Evolutionary conservation across 2,329 filamentous ascomycete genomes (phyloP).

Genomic region (Aciculosporium take): DNA sequence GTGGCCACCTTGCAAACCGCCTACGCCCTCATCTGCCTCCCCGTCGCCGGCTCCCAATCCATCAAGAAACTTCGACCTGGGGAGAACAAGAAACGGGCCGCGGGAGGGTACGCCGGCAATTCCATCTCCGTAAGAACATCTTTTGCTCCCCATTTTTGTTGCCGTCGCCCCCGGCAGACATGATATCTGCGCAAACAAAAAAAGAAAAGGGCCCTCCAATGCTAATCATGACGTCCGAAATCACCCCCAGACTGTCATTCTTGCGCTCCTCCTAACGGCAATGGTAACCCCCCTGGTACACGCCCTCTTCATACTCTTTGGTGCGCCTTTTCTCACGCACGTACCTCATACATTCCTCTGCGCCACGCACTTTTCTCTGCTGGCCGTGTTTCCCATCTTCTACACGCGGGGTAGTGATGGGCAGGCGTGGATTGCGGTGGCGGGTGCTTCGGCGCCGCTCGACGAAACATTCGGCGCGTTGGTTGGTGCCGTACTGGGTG

Average conservation of each 20-base stretch:
- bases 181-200: neutral
- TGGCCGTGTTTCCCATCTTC: slow-evolving; percentile 66
- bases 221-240: neutral
- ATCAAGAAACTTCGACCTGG: slow-evolving; percentile 37
- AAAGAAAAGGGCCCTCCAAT: neutral
- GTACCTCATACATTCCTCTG: slow-evolving; percentile 63
- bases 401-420: slow-evolving; percentile 73
- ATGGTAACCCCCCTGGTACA: slow-evolving; percentile 53
- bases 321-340: slow-evolving; percentile 78
- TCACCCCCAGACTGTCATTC: slow-evolving; percentile 25
- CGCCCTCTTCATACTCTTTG: slow-evolving; percentile 67
- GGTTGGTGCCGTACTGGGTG: slow-evolving; percentile 64
- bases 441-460: slow-evolving; percentile 52
- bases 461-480: slow-evolving; percentile 77
- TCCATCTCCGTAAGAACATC: neutral
- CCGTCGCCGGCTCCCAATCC: slow-evolving; percentile 37
- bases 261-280: slow-evolving; percentile 45
- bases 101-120: neutral
- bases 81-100: slow-evolving; percentile 34
- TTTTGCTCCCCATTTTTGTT: neutral
- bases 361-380: slow-evolving; percentile 66
- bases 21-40: slow-evolving; percentile 50
- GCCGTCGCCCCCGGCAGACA: no score
- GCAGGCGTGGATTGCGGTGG: slow-evolving; percentile 54
- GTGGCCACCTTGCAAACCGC: slow-evolving; percentile 49